These are phyloP conservation scores for Globisporangium solare DNA, from an alignment of 352 stramenopile genomes.

Conservation along the genomic window DNA sequence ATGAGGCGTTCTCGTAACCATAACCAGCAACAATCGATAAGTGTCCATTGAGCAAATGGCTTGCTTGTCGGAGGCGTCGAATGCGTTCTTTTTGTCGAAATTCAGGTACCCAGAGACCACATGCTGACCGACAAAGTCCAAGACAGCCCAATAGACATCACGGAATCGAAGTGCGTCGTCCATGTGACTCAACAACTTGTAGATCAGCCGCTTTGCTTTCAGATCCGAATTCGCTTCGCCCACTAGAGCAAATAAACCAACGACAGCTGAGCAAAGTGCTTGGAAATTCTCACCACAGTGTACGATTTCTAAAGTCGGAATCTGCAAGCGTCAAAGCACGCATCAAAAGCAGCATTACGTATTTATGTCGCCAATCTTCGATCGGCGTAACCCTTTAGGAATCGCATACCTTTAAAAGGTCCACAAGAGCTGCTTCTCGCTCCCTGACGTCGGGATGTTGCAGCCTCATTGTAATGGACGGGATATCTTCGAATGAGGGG, in stretches of 20 bases:
- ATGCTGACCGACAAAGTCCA: conserved; percentile 33
- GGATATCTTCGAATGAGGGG: conserved; percentile 13
- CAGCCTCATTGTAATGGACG: conserved; percentile 6
- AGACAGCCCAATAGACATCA: conserved; percentile 41
- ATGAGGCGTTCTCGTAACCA: conserved; percentile 27
- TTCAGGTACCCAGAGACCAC: conserved; percentile 23
- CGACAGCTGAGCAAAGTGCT: conserved; percentile 22
- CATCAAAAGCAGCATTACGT: too few relatives aligned
- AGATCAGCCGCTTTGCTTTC: conserved; percentile 28
- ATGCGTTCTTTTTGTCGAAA: conserved; percentile 19
- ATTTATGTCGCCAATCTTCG: not conserved
- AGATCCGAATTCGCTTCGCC: conserved; percentile 6
- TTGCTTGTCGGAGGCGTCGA: conserved; percentile 4
- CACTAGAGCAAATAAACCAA: conserved; percentile 28
- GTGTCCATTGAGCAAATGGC: conserved; percentile 25
- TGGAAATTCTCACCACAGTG: conserved; percentile 41
- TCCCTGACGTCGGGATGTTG: conserved; percentile 1
- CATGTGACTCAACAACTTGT: conserved; percentile 33
- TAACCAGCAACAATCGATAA: conserved; percentile 33
- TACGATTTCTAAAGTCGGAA: conserved; percentile 46
- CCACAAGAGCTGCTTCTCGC: conserved; percentile 8
- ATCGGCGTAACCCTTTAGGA: not conserved
- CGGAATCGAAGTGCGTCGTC: conserved; percentile 48
- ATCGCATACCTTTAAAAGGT: conserved; percentile 10
- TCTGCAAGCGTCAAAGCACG: conserved; percentile 17